Base-by-base conservation (phyloP, 228 moss, liverwort and hornwort genomes). In the Sphagnum magellanicum region DNA sequence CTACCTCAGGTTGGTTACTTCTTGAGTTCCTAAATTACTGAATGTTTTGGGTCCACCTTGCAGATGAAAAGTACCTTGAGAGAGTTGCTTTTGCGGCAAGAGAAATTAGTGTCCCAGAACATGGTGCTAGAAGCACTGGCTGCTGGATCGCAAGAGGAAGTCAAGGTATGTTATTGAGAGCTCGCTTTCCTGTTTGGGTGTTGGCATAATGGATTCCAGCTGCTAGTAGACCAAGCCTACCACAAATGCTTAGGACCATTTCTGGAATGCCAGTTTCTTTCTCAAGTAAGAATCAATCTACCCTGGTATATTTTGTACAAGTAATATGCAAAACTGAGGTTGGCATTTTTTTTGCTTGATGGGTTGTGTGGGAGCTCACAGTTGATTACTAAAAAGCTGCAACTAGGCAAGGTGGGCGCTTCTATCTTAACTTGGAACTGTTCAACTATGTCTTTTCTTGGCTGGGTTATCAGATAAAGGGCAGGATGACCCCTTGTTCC, bases 61-160 rank as follows among this genome's bases (percentile, higher is more conserved):
- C 82, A 86, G 86, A 79, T 86, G 82, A 82, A 86, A 75, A 75
- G 67, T 75, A 67, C 82, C 60, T 71, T 86, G 4, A 79, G 79
- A 55, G 82, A 82, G 59, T 71, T 86, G 16, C 75, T 86, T 75
- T 77, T 77, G 50, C 73, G 86, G 68, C 79, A 82, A 69, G 79
- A 79, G 73, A 86, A 82, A 69, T 64, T 73, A 73, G 69, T 69
- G 16, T 69, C 79, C 15, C 66, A 68, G 49, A 85, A 73, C 64
- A 71, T 77, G 75, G 77, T 73, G 65, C 61, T 74, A 46, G 85
- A 85, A 77, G 71, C 70, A 46, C 79, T 79, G 72, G 79, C 71
- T 68, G 63, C 76, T 70, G 76, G 72, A 59, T 67, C 79, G n/a
- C 79, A 74, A 63, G 82, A 75, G 61, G 82, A 77, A 53, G 65